Conservation (phyloP, 768 basidiomycete species). For the Leucocoprinus leucothites region DNA sequence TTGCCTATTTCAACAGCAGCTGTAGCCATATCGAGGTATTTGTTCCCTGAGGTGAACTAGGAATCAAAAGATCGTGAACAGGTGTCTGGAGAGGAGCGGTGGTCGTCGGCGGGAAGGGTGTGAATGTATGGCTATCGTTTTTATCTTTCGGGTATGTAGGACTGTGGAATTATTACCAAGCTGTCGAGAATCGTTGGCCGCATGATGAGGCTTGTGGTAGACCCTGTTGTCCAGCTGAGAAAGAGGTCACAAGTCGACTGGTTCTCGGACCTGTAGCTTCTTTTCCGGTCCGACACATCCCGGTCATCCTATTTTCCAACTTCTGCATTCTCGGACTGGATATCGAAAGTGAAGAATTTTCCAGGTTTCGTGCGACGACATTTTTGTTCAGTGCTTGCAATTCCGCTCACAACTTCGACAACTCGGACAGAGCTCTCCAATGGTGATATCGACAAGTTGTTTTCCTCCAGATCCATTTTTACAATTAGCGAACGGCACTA, state of each 20-base stretch:
- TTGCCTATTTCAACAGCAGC: conserved; percentile 29
- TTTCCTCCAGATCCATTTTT: conserved; percentile 7
- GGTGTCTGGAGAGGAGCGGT: conserved; percentile 1
- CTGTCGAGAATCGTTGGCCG: neutral
- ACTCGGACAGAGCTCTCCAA: neutral
- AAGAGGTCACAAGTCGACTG: neutral
- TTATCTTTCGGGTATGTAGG: neutral
- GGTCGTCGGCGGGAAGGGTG: neutral
- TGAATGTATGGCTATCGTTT: neutral
- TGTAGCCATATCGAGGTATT: conserved; percentile 20
- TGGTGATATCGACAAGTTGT: conserved; percentile 1
- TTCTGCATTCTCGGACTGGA: neutral
- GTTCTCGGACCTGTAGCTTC: neutral
- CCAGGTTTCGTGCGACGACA: neutral
- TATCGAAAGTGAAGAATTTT: too few species aligned
- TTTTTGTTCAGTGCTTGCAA: neutral
- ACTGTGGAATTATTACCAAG: conserved; percentile 11
- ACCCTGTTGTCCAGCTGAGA: neutral
- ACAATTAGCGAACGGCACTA: conserved; percentile 11
- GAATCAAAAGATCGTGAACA: neutral
- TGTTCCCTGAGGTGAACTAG: neutral
- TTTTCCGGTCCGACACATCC: conserved; percentile 1
- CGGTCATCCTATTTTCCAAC: neutral
- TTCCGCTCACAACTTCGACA: too few species aligned
- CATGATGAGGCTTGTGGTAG: neutral